Percentiles rank a stretch among this genome's conserved stretches.
These are phyloP conservation scores for Cucurbita maxima DNA, from an alignment of 306 rosid genomes.

Conservation along the genomic window DNA sequence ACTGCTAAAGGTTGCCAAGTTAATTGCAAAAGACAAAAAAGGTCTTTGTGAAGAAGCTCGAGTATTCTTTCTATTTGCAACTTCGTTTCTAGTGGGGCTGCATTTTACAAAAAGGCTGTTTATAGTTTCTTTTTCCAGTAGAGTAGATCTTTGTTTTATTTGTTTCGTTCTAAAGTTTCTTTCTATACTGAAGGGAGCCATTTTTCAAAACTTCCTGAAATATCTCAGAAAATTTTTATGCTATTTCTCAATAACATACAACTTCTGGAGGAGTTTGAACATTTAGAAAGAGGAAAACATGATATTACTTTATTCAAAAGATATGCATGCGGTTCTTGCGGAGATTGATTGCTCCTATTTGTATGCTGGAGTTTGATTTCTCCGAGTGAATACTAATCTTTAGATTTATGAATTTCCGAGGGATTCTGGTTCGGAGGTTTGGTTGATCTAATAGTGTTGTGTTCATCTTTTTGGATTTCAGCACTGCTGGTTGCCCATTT, in stretches of 20 bases:
- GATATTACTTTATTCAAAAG: neutral
- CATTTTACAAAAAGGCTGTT: neutral
- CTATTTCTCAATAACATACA: neutral
- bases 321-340: neutral
- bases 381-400: neutral
- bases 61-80: neutral
- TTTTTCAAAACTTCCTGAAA: neutral
- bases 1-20: too few relatives aligned
- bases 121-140: neutral
- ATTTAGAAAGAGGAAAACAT: neutral
- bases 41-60: too few relatives aligned
- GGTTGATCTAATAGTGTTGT: neutral
- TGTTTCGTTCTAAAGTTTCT: neutral
- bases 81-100: neutral
- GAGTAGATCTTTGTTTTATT: neutral
- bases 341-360: neutral
- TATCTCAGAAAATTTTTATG: neutral
- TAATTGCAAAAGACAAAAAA: too few relatives aligned
- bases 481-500: constrained; percentile 93
- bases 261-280: neutral
- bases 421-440: neutral
- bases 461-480: constrained; percentile 14
- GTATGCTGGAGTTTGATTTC: neutral
- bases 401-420: neutral
- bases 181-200: neutral